Conservation (phyloP, 192 early-diverging fungal genomes). For the Umbelopsis vinacea region DNA sequence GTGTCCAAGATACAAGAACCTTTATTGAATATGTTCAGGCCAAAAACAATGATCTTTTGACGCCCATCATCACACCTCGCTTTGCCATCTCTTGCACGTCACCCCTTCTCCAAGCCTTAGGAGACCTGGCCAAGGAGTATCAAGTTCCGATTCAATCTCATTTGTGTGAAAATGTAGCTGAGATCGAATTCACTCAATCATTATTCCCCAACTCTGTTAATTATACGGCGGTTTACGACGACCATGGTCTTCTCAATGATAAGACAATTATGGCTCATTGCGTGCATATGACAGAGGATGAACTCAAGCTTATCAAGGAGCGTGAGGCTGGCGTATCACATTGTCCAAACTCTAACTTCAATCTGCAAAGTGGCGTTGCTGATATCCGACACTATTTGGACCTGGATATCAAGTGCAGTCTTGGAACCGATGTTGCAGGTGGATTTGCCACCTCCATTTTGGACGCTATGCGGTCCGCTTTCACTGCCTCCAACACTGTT, state of each 20-base stretch:
- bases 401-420: slow-evolving; percentile 81
- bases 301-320: slow-evolving; percentile 67
- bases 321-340: slow-evolving; percentile 82
- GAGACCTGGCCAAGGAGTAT: slow-evolving; percentile 71
- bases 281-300: slow-evolving; percentile 80
- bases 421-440: slow-evolving; percentile 94
- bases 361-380: slow-evolving; percentile 77
- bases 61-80: slow-evolving; percentile 90
- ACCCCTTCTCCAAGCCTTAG: slow-evolving; percentile 70
- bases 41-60: slow-evolving; percentile 50
- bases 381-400: slow-evolving; percentile 78
- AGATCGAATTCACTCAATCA: slow-evolving; percentile 73
- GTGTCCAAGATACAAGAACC: slow-evolving; percentile 65
- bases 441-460: slow-evolving; percentile 86
- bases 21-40: slow-evolving; percentile 65
- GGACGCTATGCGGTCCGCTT: slow-evolving; percentile 84
- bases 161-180: slow-evolving; percentile 81
- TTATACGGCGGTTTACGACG: slow-evolving; percentile 83
- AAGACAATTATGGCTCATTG: slow-evolving; percentile 92
- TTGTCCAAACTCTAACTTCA: slow-evolving; percentile 93
- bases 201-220: slow-evolving; percentile 72
- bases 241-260: slow-evolving; percentile 71
- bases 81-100: slow-evolving; percentile 87
- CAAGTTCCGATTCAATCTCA: slow-evolving; percentile 92
- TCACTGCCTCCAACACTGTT: slow-evolving; percentile 74